Conservation (phyloP, 106 monocot species). For the Platanthera zijinensis region DNA sequence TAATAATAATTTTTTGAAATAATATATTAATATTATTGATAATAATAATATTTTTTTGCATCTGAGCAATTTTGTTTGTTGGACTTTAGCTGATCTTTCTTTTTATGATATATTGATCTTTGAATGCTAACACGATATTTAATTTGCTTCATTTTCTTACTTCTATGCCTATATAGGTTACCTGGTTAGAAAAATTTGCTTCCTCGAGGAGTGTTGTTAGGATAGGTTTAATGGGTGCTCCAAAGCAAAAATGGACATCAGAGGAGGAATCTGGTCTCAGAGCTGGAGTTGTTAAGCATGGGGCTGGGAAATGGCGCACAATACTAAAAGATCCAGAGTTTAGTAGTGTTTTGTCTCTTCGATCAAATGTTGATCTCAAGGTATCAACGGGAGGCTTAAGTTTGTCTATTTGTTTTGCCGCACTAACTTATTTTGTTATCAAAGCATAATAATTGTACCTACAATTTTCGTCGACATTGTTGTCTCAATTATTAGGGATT, state of each 20-base stretch:
- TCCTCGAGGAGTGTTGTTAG: not conserved
- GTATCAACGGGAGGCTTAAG: constrained; percentile 15
- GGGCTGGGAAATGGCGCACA: constrained; percentile 78
- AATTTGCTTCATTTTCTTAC: not conserved
- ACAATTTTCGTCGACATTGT: not conserved
- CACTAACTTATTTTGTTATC: not conserved
- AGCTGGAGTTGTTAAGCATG: constrained; percentile 69
- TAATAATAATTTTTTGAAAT: not conserved
- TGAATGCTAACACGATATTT: not conserved
- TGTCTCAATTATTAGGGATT: not conserved
- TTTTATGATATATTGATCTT: not conserved
- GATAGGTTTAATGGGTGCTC: constrained; percentile 53
- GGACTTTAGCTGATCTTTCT: not conserved
- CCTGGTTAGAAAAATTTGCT: not conserved
- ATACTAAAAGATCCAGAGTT: constrained; percentile 79
- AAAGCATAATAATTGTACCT: not conserved
- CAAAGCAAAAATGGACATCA: constrained; percentile 73
- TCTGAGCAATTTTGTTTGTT: not conserved
- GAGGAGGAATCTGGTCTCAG: constrained; percentile 77
- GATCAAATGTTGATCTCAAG: constrained; percentile 93
- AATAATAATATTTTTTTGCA: not conserved
- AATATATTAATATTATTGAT: not conserved
- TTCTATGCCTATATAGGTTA: not conserved
- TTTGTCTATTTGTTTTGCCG: not conserved
- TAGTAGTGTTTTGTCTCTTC: constrained; percentile 39